A percentile compares a stretch with the other conserved stretches of the same genome.
These are phyloP conservation scores for Aspergillus ibericus DNA, from an alignment of 2,329 filamentous ascomycete species.

Conservation along the genomic window DNA sequence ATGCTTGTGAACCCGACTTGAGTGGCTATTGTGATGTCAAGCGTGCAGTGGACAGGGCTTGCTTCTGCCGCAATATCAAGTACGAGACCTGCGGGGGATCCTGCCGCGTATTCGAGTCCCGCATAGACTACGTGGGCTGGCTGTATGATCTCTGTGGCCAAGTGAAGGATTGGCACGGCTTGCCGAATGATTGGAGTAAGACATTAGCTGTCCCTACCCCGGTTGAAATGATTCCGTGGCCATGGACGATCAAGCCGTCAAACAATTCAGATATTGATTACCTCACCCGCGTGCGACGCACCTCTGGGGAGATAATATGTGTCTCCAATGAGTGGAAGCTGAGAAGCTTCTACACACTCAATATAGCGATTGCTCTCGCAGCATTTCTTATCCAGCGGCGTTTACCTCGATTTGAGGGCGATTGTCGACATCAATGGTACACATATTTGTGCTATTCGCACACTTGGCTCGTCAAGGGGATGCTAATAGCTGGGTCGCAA, in stretches of 20 bases:
- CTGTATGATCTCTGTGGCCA: slow-evolving; percentile 4
- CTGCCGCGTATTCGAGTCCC: slow-evolving; percentile 5
- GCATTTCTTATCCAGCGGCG: not conserved
- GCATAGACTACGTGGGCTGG: slow-evolving; percentile 8
- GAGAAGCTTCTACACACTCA: not conserved
- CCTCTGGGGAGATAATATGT: too few species aligned
- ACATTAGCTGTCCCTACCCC: slow-evolving; percentile 3
- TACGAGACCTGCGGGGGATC: slow-evolving; percentile 5
- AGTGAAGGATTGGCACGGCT: slow-evolving; percentile 3
- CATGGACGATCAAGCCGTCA: slow-evolving; percentile 4
- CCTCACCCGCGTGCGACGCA: not conserved
- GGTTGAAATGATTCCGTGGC: slow-evolving; percentile 5
- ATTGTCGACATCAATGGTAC: too few species aligned
- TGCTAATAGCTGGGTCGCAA: not conserved
- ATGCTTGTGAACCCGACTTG: slow-evolving; percentile 5
- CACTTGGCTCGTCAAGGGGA: slow-evolving; percentile 1
- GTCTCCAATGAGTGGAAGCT: slow-evolving; percentile 2
- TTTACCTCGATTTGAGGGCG: too few species aligned
- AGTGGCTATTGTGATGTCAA: slow-evolving; percentile 2
- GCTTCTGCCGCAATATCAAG: slow-evolving; percentile 7
- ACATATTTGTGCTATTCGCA: too few species aligned
- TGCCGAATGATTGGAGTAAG: slow-evolving; percentile 5
- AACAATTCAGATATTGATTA: not conserved
- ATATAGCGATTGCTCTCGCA: not conserved
- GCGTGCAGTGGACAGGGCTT: slow-evolving; percentile 4